Conservation (phyloP, 805 yeast genomes). For the Nakazawaea holstii region DNA sequence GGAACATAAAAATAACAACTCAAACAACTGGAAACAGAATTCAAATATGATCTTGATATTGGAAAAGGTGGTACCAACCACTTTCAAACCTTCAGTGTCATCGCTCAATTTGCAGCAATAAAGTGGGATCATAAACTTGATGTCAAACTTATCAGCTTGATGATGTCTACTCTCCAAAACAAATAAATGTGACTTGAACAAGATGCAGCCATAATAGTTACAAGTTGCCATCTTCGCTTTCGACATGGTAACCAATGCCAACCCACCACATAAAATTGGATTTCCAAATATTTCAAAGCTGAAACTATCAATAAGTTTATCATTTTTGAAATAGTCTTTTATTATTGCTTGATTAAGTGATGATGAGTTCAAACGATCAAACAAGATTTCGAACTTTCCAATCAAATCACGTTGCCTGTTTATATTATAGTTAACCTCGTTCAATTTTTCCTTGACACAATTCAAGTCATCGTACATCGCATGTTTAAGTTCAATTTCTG, state of each 20-base stretch:
- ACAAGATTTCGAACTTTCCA: slow-evolving; percentile 14
- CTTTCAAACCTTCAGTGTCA: slow-evolving; percentile 23
- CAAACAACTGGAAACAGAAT: slow-evolving; percentile 33
- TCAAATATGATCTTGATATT: slow-evolving; percentile 44
- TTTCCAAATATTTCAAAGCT: slow-evolving; percentile 42
- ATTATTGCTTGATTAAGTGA: slow-evolving; percentile 13
- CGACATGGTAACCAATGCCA: slow-evolving; percentile 34
- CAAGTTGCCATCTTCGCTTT: slow-evolving; percentile 12
- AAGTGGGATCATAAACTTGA: slow-evolving; percentile 46
- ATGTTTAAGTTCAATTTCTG: slow-evolving; percentile 13
- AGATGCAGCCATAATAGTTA: slow-evolving; percentile 28
- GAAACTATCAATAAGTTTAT: slow-evolving; percentile 18
- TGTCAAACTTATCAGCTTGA: slow-evolving; percentile 22
- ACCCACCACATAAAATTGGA: slow-evolving; percentile 37
- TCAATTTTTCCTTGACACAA: slow-evolving; percentile 19
- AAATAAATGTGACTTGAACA: slow-evolving; percentile 48
- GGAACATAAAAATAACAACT: slow-evolving; percentile 33
- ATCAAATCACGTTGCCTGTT: slow-evolving; percentile 14
- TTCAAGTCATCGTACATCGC: slow-evolving; percentile 11
- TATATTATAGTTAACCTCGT: slow-evolving; percentile 19
- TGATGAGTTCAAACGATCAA: slow-evolving; percentile 13
- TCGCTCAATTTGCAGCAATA: slow-evolving; percentile 24
- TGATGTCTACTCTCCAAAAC: slow-evolving; percentile 23
- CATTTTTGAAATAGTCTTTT: neutral
- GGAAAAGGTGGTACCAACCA: slow-evolving; percentile 25